Percentiles rank a stretch among this genome's conserved stretches.
Evolutionary conservation across 768 basidiomycete species (phyloP).

Genomic region (Trametopsis cervina): DNA sequence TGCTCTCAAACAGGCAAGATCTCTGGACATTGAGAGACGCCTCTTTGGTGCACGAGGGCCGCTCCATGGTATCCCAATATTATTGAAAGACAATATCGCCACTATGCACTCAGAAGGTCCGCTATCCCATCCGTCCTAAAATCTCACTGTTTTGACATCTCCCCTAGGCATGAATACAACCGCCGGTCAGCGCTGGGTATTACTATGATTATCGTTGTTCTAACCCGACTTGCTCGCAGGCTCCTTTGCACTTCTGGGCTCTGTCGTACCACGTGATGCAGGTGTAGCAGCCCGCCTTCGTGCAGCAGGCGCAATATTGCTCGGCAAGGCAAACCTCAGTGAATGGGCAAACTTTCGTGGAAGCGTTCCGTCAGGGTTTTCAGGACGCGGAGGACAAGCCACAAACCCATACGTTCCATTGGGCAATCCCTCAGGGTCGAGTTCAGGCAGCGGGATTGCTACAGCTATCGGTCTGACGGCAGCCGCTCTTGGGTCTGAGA

Average conservation of each 20-base stretch:
- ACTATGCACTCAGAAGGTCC: conserved; percentile 24
- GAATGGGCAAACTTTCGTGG: conserved; percentile 39
- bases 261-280: conserved; percentile 28
- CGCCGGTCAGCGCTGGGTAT: conserved; percentile 18
- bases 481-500: conserved; percentile 39
- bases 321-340: conserved; percentile 36
- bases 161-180: conserved; percentile 28
- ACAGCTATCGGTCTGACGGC: conserved; percentile 35
- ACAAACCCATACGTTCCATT: conserved; percentile 35
- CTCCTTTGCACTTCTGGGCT: conserved; percentile 27
- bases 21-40: conserved; percentile 20
- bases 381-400: conserved; percentile 39
- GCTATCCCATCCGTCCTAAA: background rate
- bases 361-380: conserved; percentile 34
- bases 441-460: conserved; percentile 35
- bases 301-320: conserved; percentile 29
- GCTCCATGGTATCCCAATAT: conserved; percentile 29
- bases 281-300: conserved; percentile 24
- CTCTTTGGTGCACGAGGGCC: conserved; percentile 20
- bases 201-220: background rate
- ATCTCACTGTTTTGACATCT: background rate
- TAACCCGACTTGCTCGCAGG: conserved; percentile 14
- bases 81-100: conserved; percentile 31
- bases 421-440: conserved; percentile 35
- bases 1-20: conserved; percentile 44